phyloP scores from a whole-genome alignment of 1,284 basidiomycete genomes.

The Fomitopsis palustris region DNA sequence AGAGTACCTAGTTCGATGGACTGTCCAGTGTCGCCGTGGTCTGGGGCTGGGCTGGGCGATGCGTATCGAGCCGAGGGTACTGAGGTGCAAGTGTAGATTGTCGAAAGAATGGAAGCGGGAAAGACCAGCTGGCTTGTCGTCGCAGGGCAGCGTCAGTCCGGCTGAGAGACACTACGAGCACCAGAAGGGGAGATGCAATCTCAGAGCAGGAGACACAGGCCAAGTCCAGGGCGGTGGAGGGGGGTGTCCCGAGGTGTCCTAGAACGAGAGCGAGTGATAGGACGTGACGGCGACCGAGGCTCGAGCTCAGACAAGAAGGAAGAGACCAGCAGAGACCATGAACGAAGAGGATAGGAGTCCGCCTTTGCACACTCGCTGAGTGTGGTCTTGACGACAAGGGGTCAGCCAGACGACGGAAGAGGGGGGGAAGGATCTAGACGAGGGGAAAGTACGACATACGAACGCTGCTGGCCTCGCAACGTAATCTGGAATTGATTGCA shows the following conservation, averaged over 20 bases:
- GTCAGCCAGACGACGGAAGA: background rate
- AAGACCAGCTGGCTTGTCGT: constrained; percentile 21
- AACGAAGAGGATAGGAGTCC: constrained; percentile 1
- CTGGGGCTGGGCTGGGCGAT: background rate
- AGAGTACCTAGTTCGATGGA: background rate
- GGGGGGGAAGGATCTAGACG: background rate
- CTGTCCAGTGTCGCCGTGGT: background rate
- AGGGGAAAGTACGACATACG: background rate
- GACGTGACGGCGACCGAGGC: constrained; percentile 15
- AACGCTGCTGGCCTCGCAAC: constrained; percentile 1
- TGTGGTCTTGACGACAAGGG: constrained; percentile 10
- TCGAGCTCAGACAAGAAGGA: constrained; percentile 12
- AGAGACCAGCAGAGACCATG: constrained; percentile 7
- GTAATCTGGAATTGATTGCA: background rate
- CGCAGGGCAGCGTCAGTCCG: constrained; percentile 25
- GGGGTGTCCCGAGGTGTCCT: constrained; percentile 18
- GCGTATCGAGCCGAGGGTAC: background rate
- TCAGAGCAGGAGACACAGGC: constrained; percentile 14
- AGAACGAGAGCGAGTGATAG: constrained; percentile 8
- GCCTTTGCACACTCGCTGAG: constrained; percentile 2
- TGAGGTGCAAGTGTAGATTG: constrained; percentile 11
- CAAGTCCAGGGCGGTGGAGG: constrained; percentile 2
- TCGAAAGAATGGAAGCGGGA: constrained; percentile 8
- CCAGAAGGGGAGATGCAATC: constrained; percentile 29
- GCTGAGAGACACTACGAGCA: constrained; percentile 24